These are phyloP conservation scores for Cenococcum geophilum DNA, from an alignment of 495 filamentous ascomycete genomes.

Conservation along the genomic window DNA sequence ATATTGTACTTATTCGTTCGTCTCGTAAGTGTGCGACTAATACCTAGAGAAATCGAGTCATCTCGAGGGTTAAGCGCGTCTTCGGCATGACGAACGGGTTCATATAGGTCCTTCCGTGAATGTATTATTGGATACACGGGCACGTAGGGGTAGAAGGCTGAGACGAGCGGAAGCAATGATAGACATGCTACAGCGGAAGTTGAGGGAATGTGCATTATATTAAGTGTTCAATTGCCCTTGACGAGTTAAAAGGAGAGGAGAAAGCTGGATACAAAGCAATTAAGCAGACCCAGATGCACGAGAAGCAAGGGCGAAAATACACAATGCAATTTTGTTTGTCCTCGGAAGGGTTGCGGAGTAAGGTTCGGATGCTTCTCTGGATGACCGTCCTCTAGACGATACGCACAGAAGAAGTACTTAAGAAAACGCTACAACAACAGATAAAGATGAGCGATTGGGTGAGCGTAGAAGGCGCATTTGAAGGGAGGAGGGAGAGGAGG, in stretches of 20 bases:
- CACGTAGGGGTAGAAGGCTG: constrained; percentile 23
- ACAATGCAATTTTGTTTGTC: background rate
- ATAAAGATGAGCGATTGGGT: no score
- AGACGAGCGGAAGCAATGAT: constrained; percentile 9
- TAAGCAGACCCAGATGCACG: constrained; percentile 10
- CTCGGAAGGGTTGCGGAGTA: background rate
- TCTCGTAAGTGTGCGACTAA: constrained; percentile 19
- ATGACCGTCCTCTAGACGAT: background rate
- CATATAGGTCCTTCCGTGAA: background rate
- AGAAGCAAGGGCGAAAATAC: constrained; percentile 3
- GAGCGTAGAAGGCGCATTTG: background rate
- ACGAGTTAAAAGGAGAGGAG: background rate
- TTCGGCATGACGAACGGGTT: constrained; percentile 2
- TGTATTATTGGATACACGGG: constrained; percentile 8
- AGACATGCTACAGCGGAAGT: constrained; percentile 13
- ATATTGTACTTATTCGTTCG: constrained; percentile 48
- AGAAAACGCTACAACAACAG: no score
- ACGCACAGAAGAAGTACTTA: background rate
- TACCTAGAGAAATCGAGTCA: constrained; percentile 12
- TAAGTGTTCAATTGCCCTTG: background rate
- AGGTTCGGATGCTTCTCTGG: background rate
- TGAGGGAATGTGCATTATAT: constrained; percentile 21
- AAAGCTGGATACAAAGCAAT: constrained; percentile 11
- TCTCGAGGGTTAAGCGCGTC: background rate
- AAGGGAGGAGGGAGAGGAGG: background rate